Evolutionary conservation across 345 rosid genomes (phyloP).

Genomic region (Brassica incana): DNA sequence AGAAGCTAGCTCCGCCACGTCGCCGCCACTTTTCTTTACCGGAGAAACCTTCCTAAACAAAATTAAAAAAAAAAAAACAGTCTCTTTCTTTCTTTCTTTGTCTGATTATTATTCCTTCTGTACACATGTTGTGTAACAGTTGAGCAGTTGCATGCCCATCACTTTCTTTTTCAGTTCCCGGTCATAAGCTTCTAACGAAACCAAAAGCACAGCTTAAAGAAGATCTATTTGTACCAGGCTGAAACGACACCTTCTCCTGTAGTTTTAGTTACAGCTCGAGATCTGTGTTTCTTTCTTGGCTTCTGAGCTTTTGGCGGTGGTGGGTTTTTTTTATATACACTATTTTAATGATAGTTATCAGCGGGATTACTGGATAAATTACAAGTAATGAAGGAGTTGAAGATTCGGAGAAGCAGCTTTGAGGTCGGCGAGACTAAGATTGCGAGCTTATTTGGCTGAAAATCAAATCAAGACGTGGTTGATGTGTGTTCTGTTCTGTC

Average conservation of each 20-base stretch:
- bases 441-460: conserved; percentile 34
- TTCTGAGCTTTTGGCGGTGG: conserved; percentile 33
- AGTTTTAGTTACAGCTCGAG: conserved; percentile 39
- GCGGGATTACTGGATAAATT: conserved; percentile 11
- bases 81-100: conserved; percentile 35
- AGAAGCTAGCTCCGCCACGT: conserved; percentile 15
- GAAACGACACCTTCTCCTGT: conserved; percentile 3
- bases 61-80: conserved; percentile 15
- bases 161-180: conserved; percentile 28
- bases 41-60: conserved; percentile 8
- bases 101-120: neutral
- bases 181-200: neutral
- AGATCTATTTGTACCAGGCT: neutral
- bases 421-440: conserved; percentile 36
- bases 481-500: conserved; percentile 7
- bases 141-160: conserved; percentile 39
- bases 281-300: conserved; percentile 37
- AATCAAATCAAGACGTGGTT: neutral
- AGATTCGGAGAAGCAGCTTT: conserved; percentile 34
- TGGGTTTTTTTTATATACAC: neutral
- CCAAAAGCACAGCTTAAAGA: neutral
- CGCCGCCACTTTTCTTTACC: neutral
- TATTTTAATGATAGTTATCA: conserved; percentile 13
- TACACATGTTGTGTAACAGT: conserved; percentile 38
- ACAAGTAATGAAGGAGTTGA: conserved; percentile 39